Evolutionary conservation across 2,329 filamentous ascomycete genomes (phyloP).

Genomic region (Penicillium occitanis): DNA sequence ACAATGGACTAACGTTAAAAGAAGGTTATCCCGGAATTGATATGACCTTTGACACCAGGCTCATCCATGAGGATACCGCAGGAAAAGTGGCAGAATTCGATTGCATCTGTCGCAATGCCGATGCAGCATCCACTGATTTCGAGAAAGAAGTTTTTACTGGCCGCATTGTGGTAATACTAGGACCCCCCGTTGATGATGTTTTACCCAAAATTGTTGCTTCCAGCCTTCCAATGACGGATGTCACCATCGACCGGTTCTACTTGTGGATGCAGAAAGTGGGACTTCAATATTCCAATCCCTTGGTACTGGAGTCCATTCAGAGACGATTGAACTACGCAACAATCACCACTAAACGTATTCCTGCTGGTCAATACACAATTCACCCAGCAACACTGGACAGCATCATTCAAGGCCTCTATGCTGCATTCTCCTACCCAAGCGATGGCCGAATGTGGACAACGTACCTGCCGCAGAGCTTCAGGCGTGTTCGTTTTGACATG

Average conservation of each 20-base stretch:
- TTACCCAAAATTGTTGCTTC: background rate
- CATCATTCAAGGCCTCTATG: conserved; percentile 19
- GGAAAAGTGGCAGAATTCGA: conserved; percentile 2
- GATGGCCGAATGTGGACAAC: conserved; percentile 20
- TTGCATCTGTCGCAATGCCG: conserved; percentile 8
- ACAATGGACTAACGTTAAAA: conserved; percentile 4
- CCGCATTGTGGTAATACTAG: background rate
- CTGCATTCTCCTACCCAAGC: conserved; percentile 16
- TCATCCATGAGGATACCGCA: background rate
- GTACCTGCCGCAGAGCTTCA: conserved; percentile 24
- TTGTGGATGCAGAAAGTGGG: conserved; percentile 6
- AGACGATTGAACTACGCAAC: conserved; percentile 22
- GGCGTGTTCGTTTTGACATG: conserved; percentile 4
- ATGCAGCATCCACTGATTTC: conserved; percentile 1
- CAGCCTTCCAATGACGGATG: background rate
- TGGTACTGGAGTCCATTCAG: conserved; percentile 24
- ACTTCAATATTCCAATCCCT: conserved; percentile 30
- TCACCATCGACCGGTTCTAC: conserved; percentile 8
- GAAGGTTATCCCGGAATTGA: conserved; percentile 7
- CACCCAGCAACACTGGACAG: conserved; percentile 19
- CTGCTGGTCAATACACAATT: conserved; percentile 25
- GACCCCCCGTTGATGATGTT: background rate
- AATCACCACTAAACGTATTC: background rate
- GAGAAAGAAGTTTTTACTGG: conserved; percentile 6
- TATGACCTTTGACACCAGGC: background rate